These are phyloP conservation scores for Polytrichum commune DNA, from an alignment of 225 moss, liverwort and hornwort species.

Conservation along the genomic window DNA sequence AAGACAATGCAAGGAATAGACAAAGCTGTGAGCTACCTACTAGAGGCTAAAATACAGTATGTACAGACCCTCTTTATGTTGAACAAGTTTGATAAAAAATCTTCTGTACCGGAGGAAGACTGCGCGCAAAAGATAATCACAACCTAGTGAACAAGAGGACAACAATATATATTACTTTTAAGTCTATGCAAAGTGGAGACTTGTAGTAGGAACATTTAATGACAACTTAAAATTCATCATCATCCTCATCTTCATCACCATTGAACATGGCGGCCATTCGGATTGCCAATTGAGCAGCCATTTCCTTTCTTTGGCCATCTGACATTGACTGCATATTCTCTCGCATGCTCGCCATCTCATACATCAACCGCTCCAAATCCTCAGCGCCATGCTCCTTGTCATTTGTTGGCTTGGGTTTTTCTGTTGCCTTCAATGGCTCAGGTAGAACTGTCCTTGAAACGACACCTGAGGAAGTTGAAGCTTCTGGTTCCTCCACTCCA, in stretches of 20 bases:
- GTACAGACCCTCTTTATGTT: too few relatives aligned
- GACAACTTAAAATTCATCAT: slow-evolving; percentile 13
- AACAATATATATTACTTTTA: too few relatives aligned
- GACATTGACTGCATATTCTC: slow-evolving; percentile 84
- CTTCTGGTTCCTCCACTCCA: slow-evolving; percentile 25
- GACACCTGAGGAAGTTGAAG: slow-evolving; percentile 14
- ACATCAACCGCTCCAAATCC: slow-evolving; percentile 85
- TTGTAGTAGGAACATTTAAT: too few relatives aligned
- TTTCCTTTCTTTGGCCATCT: slow-evolving; percentile 79
- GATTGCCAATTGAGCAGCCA: slow-evolving; percentile 87
- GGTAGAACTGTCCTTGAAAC: slow-evolving; percentile 13
- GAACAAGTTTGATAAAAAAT: too few relatives aligned
- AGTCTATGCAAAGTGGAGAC: too few relatives aligned
- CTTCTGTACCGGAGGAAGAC: too few relatives aligned
- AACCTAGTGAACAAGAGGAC: too few relatives aligned
- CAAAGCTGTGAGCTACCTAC: too few relatives aligned
- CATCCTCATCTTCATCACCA: slow-evolving; percentile 61
- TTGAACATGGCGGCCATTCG: slow-evolving; percentile 94
- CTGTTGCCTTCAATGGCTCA: slow-evolving; percentile 19
- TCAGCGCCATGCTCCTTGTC: slow-evolving; percentile 47
- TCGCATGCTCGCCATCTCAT: slow-evolving; percentile 86
- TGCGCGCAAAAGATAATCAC: too few relatives aligned
- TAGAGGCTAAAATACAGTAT: too few relatives aligned
- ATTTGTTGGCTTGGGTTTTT: slow-evolving; percentile 19
- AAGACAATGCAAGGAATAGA: too few relatives aligned